Evolutionary conservation across 805 yeast species (phyloP), one percentile per base, ranked within the genome.

Genomic region (Pichia membranifaciens): DNA sequence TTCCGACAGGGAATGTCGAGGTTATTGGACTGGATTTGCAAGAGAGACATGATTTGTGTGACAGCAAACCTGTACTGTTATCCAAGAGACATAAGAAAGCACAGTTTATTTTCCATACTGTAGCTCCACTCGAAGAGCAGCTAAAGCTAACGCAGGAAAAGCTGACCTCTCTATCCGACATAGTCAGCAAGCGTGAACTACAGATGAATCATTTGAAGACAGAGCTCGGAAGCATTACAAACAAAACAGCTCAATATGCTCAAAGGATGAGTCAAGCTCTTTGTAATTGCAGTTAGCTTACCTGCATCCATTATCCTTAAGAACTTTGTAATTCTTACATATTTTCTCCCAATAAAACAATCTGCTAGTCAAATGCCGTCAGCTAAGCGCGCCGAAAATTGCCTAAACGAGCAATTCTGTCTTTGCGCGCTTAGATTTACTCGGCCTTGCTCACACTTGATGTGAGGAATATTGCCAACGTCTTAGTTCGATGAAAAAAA

Each of bases 391-490:
- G 52, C 48, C 18, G 7, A 3, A 29, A 43, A 44, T 51, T 54
- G 42, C 57, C 54, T 18, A 41, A 53, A 41, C 23, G 21, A 51
- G 57, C 41, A 54, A 49, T 45, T 54, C 18, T 8, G 10, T 22
- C 37, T 12, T 18, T 18, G 49, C 48, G 53, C 55, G 57, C 58
- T 48, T 46, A 51, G 42, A 16, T 38, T 42, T 45, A 32, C 48
- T 47, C 33, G 15, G 36, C n/a, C 29, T 10, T 8, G 7, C 29
- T 25, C 10, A 7, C 29, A 10, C 10, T 25, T 25, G 7, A 25
- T 10, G 7, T 25, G 10, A 8, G 29, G 10, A 25, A 25, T 25
- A 10, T 10, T 25, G 29, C 29, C 29, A 25, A 25, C 29, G 29
- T 25, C 29, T 25, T 25, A 8, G 8, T 33, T 33, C 36, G 6